Base-by-base conservation (phyloP, 2,329 filamentous ascomycete genomes). In the Lachnellula hyalina region DNA sequence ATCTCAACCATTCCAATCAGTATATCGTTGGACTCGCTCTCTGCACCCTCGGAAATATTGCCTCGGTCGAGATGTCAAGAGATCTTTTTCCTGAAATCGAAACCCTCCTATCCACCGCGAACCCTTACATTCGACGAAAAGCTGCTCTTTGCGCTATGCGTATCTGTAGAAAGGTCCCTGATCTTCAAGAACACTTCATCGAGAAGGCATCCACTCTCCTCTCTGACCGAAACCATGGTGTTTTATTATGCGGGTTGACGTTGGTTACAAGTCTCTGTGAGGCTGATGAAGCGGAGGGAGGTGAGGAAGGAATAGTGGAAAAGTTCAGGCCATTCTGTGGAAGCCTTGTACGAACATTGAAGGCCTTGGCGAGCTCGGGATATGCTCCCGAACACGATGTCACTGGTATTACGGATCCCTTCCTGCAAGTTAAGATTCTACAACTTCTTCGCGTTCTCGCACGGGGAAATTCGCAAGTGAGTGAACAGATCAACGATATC, bases 301-400 rank as follows among this genome's bases (percentile, higher is more conserved):
- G 88, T n/a, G 90, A 95, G 66, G 87, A 92, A 68, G 90, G 87
- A 51, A 86, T 96, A 52, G 84, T 96, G 47, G 92, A 96, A 59
- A 90, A 90, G 73, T 97, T 96, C 77, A 86, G 90, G 67, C 85
- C 89, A 44, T 82, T 95, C 54, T 89, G 90, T n/a, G 87, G 87
- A 4, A 84, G 85, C 32, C 76, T 99, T 52, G 93, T 97, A 54
- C 89, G 92, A 70, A 93, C 92, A 35, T 73, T 99, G 64, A 99
- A 97, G 75, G 86, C 89, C 4, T 78, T 99, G 53, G 94, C 93
- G 12, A 94, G 91, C 42, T 97, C 94, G 25, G 94, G 94, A 49
- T 99, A 99, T 73, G 90, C 94, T 11, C 94, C 94, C 3, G 94
- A 99, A 70, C 95, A 99, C 71, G 94, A 99, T 73, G 94, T 99